A percentile compares a stretch with the other conserved stretches of the same genome.
phyloP scores from a whole-genome alignment of 2,329 filamentous ascomycete species.

The Polytolypa hystricis region DNA sequence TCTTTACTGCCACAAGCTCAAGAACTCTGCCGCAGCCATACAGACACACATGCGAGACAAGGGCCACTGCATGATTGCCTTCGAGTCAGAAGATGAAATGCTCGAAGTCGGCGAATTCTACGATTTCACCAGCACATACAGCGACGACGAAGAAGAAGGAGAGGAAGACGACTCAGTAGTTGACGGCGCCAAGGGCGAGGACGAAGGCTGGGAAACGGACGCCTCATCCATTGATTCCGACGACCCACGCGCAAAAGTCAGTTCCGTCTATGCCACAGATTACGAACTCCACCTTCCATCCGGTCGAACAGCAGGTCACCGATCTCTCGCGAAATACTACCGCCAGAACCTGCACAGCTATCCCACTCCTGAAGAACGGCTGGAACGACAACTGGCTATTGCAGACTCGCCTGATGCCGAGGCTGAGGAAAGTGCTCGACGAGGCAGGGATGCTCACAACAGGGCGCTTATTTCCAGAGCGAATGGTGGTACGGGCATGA shows the following conservation, averaged over 20 bases:
- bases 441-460: constrained; percentile 27
- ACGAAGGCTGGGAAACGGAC: constrained; percentile 92
- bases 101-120: constrained; percentile 93
- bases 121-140: constrained; percentile 92
- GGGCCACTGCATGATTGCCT: constrained; percentile 93
- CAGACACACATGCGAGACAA: constrained; percentile 98
- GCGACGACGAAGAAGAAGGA: constrained; percentile 55
- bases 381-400: constrained; percentile 52
- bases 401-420: constrained; percentile 36
- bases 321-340: constrained; percentile 77
- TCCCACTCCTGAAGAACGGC: constrained; percentile 65
- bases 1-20: constrained; percentile 73
- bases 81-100: constrained; percentile 77
- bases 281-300: constrained; percentile 88
- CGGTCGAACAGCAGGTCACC: constrained; percentile 79
- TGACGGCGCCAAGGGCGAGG: constrained; percentile 43
- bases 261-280: constrained; percentile 73
- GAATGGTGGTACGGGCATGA: constrained; percentile 64
- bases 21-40: constrained; percentile 65
- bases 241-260: constrained; percentile 66
- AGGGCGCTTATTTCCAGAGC: constrained; percentile 54
- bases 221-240: constrained; percentile 80
- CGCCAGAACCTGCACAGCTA: constrained; percentile 84
- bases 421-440: constrained; percentile 39
- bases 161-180: constrained; percentile 33